These are phyloP conservation scores for Lasiodiplodia sp. DNA, from an alignment of 2,329 filamentous ascomycete species.

Conservation along the genomic window DNA sequence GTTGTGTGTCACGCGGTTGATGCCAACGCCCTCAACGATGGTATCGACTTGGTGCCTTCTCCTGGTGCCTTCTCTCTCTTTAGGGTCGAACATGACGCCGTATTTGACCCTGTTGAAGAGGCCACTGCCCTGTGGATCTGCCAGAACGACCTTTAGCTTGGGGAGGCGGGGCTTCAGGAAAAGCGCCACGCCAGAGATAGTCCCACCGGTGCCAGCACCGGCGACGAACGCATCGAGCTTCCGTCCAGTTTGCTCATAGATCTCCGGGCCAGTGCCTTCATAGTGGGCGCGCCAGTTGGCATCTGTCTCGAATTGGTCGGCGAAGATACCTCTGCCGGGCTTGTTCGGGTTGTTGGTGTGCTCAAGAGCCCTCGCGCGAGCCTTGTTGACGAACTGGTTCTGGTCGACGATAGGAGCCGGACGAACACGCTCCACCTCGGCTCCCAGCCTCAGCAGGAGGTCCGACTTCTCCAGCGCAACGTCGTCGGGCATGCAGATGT, in stretches of 20 bases:
- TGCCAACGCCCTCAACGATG: slow-evolving; percentile 93
- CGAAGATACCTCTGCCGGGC: slow-evolving; percentile 84
- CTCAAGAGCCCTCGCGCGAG: slow-evolving; percentile 75
- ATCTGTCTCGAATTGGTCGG: slow-evolving; percentile 92
- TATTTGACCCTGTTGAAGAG: slow-evolving; percentile 90
- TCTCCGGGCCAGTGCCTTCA: slow-evolving; percentile 85
- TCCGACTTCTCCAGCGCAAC: slow-evolving; percentile 88
- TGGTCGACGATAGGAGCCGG: slow-evolving; percentile 94
- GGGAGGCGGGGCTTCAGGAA: slow-evolving; percentile 79
- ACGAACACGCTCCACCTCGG: slow-evolving; percentile 87
- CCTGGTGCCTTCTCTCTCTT: slow-evolving; percentile 89
- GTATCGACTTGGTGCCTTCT: slow-evolving; percentile 91
- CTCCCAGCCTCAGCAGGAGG: slow-evolving; percentile 86
- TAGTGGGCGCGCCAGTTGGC: slow-evolving; percentile 91
- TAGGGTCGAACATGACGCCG: slow-evolving; percentile 93
- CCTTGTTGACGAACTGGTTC: slow-evolving; percentile 93
- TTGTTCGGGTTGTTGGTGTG: slow-evolving; percentile 68
- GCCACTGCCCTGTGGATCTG: slow-evolving; percentile 93
- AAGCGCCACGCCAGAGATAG: slow-evolving; percentile 83
- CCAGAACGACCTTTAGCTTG: slow-evolving; percentile 75
- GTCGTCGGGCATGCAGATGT: slow-evolving; percentile 98
- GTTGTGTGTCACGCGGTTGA: slow-evolving; percentile 93
- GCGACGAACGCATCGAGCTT: slow-evolving; percentile 86
- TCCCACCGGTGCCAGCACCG: slow-evolving; percentile 93
- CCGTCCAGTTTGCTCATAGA: slow-evolving; percentile 78